phyloP scores from a whole-genome alignment of 805 yeast species.

The Torulaspora gathmanii region DNA sequence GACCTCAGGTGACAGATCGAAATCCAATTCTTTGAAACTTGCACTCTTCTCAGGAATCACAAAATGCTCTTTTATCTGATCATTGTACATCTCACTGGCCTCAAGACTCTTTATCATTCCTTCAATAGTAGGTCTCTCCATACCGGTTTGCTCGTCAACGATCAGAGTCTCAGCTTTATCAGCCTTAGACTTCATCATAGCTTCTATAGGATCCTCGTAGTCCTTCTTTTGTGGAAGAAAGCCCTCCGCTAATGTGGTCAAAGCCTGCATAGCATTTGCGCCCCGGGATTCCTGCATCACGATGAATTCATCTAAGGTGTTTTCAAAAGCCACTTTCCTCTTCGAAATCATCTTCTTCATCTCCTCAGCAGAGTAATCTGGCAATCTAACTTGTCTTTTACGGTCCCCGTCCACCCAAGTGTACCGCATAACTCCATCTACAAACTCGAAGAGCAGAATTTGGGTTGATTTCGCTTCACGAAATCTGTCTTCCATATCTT shows the following conservation, averaged over 20 bases:
- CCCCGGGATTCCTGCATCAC: conserved; percentile 24
- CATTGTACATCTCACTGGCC: conserved; percentile 47
- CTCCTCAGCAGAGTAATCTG: conserved; percentile 50
- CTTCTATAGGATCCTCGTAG: conserved; percentile 58
- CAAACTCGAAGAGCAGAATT: conserved; percentile 67
- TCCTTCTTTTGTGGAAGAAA: conserved; percentile 47
- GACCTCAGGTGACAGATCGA: conserved; percentile 49
- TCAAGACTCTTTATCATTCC: conserved; percentile 49
- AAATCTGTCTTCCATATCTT: conserved; percentile 35
- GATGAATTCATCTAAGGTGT: conserved; percentile 39
- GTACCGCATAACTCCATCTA: conserved; percentile 55
- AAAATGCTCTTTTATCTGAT: conserved; percentile 55
- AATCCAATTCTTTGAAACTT: conserved; percentile 39
- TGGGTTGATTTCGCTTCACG: conserved; percentile 42
- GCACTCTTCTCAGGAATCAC: conserved; percentile 49
- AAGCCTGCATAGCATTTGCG: conserved; percentile 40
- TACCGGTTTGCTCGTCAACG: conserved; percentile 26
- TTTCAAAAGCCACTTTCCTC: conserved; percentile 50
- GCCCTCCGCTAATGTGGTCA: conserved; percentile 37
- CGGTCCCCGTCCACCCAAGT: conserved; percentile 44
- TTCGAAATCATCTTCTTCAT: conserved; percentile 56
- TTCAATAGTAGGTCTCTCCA: conserved; percentile 41
- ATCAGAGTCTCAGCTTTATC: conserved; percentile 17
- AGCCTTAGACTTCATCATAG: conserved; percentile 41
- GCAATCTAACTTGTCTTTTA: conserved; percentile 45